Base-by-base conservation (phyloP, 176 grass and related monocot genomes). In the Neostapfia colusana region DNA sequence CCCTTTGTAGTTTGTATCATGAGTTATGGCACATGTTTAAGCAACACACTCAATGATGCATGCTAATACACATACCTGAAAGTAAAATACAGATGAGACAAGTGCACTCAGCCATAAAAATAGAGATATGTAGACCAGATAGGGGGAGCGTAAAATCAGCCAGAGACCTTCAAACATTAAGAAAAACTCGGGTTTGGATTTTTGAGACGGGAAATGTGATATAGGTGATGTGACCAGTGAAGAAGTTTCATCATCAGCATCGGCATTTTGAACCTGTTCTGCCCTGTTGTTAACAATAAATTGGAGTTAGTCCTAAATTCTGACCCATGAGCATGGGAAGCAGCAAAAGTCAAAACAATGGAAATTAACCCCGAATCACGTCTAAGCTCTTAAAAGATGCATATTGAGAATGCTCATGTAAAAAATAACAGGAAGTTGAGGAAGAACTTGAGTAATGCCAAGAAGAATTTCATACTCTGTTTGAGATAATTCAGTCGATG, bases 151-250 rank as follows among this genome's bases (percentile, higher is more conserved):
- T 15, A 89, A 27, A 27, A 97, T 97, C 43, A 97, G 58, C 91
- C 84, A 93, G 56, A 97, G 74, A 80, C 95, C 91, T 88, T 98
- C 95, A 73, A 98, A 93, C 89, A 98, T 79, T 27, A 88, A 25
- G 59, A 86, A 93, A 72, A 86, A 17, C 25, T 77, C 83, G 68
- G 87, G 77, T 63, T 75, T 90, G 12, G 72, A 27, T 23, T 90
- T 88, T 18, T 72, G 54, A 46, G 86, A 66, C 24, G 78, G 54
- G 14, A 70, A 64, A 61, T 39, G 70, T 45, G 62, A 70, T 81
- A 50, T 84, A 63, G 82, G 87, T 73, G 95, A 92, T 60, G 79
- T 67, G 36, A 98, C 81, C 21, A 98, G 77, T 3, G 84, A 80
- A 81, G 88, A 87, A 34, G 44, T 83, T 90, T 98, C 95, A 63